Base-by-base conservation (phyloP, 2,329 filamentous ascomycete genomes). In the Pseudomassariella vexata region DNA sequence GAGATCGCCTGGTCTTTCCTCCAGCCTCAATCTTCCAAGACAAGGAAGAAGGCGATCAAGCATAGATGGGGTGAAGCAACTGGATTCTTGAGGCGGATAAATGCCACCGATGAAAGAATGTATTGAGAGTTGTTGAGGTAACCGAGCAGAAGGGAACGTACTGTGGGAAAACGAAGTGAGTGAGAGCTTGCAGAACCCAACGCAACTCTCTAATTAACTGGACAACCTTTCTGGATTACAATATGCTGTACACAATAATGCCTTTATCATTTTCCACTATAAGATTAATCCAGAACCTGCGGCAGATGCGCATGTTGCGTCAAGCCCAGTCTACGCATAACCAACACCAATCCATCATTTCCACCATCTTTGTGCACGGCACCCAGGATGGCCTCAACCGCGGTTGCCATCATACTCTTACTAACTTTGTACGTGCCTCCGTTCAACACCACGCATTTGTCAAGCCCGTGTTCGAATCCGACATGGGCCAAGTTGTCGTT, bases 1-100 rank as follows among this genome's bases (percentile, higher is more conserved):
- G 66, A 74, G 37, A 68, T 74, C 20, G 68, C 73, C 41, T 53
- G 60, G 16, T 56, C 71, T 44, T 71, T 72, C 34, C 19, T 37
- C 21, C 43, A 49, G 26, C 45, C 21, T 24, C 28, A 24, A 14
- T 26, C 31, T 14, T 32, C 30, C 19, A 29, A 14, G 11, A 29
- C 19, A 12, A 28, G 32, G 17, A 24, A 33, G 35, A 9, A 25
- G 5, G 4, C 26, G 15, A 19, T 20, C 11, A 35, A 35, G 9
- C 32, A 35, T 19, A 27, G 32, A 3, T 35, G 32, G 32, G 19
- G 17, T 14, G 15, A 24, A 6, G 17, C 17, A 17, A 16, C 11
- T 6, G 22, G 19, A 1, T 36, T 28, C 24, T 24, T 20, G 9
- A n/a, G 24, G 4, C 19, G 25, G 3, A 25, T 21, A n/a, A 24